Base-by-base conservation (phyloP, 352 stramenopile species). In the Pythium pectinolyticum region DNA sequence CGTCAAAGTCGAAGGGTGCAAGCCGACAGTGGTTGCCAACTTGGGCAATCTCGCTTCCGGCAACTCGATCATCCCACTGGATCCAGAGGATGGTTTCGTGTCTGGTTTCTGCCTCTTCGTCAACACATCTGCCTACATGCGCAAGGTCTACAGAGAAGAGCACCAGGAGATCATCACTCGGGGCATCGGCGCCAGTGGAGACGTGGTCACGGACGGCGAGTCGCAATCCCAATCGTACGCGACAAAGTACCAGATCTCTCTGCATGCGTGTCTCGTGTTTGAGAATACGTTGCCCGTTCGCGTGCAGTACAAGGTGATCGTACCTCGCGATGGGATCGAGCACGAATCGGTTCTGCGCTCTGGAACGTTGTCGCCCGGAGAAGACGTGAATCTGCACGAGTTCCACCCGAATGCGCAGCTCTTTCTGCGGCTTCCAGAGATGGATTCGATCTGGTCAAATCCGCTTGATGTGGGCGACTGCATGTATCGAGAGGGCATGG, bases 81-180 rank as follows among this genome's bases (percentile, higher is more conserved):
- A 93, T 17, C 74, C 86, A 19, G 82, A 92, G 55, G 72, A 89
- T 8, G 72, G 62, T 2, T 43, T 74, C 47, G 63, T 72, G 2
- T 75, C 82, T 3, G 87, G 85, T 15, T 96, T 93, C 54, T 96
- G 88, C 46, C 64, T 96, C 10, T 95, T 92, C 57, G 84, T 96
- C 34, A 91, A 86, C 50, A 89, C 92, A 40, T 78, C 80, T 8
- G 82, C 82, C 11, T 80, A 88, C 58, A 89, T 94, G 73, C 78
- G 88, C 19, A 95, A 96, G 39, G 86, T 96, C 11, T 96, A 94
- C 66, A 76, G 86, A 24, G 88, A 96, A 78, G 84, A 96, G 27
- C 82, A 94, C 22, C 83, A 91, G 57, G 81, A 83, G 28, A 74
- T 90, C 43, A 66, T 90, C 34, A 89, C 79, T 8, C 80, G 85